Conservation (phyloP, 495 filamentous ascomycete genomes). For the Hypomontagnella submonticulosa region DNA sequence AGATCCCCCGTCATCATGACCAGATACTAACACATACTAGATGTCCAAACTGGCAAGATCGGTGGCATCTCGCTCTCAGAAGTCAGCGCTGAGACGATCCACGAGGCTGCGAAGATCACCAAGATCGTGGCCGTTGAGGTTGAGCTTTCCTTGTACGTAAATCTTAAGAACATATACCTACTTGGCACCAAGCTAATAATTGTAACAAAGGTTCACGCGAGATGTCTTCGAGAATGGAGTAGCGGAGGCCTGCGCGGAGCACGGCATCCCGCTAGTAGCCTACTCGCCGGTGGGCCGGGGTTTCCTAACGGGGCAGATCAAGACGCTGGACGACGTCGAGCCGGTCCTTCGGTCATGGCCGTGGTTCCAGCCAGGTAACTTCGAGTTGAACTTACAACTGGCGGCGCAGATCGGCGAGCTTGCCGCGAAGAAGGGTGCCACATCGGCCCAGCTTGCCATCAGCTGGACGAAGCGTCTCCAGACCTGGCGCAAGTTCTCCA, state of each 20-base stretch:
- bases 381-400: slow-evolving; percentile 78
- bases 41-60: slow-evolving; percentile 80
- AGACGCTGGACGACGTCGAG: slow-evolving; percentile 67
- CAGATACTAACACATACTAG: slow-evolving; percentile 33
- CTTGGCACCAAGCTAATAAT: slow-evolving; percentile 58
- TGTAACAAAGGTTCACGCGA: slow-evolving; percentile 54
- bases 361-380: slow-evolving; percentile 75
- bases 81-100: slow-evolving; percentile 77
- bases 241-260: slow-evolving; percentile 74
- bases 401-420: slow-evolving; percentile 72
- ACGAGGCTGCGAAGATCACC: slow-evolving; percentile 73
- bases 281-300: slow-evolving; percentile 47
- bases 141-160: slow-evolving; percentile 76
- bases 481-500: slow-evolving; percentile 57
- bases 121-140: slow-evolving; percentile 82
- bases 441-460: slow-evolving; percentile 80
- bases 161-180: slow-evolving; percentile 67
- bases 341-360: slow-evolving; percentile 59
- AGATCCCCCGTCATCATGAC: background rate
- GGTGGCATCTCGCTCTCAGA: slow-evolving; percentile 83
- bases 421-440: slow-evolving; percentile 75
- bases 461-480: slow-evolving; percentile 71
- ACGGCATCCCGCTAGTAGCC: slow-evolving; percentile 79
- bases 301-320: slow-evolving; percentile 69
- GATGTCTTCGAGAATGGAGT: slow-evolving; percentile 73